These are phyloP conservation scores for Mucor circinelloides DNA, from an alignment of 371 early-diverging fungal species.

Conservation along the genomic window DNA sequence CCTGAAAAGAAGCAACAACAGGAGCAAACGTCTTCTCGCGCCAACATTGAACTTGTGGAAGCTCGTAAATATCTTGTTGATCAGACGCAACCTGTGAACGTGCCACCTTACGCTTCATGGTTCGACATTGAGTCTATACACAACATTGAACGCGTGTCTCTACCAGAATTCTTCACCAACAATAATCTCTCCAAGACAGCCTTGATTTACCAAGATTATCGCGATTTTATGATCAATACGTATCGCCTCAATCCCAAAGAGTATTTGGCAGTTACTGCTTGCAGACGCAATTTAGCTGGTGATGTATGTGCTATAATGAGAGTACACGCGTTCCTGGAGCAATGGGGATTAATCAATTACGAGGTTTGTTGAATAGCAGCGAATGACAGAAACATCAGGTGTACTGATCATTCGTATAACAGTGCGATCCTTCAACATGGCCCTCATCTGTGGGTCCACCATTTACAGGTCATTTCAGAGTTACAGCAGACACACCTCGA, in stretches of 20 bases:
- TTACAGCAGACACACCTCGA: constrained; percentile 95
- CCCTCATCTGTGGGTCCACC: constrained; percentile 95
- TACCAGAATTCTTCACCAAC: constrained; percentile 96
- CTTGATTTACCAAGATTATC: constrained; percentile 90
- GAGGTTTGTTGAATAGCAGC: constrained; percentile 61
- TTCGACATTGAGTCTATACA: constrained; percentile 85
- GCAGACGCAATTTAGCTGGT: constrained; percentile 92
- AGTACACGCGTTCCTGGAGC: constrained; percentile 97
- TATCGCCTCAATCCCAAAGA: constrained; percentile 94
- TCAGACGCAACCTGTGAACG: constrained; percentile 75
- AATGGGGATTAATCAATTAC: constrained; percentile 99
- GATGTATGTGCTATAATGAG: constrained; percentile 98
- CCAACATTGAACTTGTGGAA: constrained; percentile 67
- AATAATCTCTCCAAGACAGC: constrained; percentile 93
- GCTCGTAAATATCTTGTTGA: constrained; percentile 71
- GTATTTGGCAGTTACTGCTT: constrained; percentile 96
- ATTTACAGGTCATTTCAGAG: constrained; percentile 94
- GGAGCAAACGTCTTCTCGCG: constrained; percentile 17
- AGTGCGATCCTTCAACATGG: constrained; percentile 89
- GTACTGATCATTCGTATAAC: not conserved
- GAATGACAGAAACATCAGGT: not conserved
- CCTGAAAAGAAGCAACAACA: not conserved
- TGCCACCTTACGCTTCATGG: constrained; percentile 94
- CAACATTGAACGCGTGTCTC: constrained; percentile 87
- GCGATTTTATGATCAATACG: constrained; percentile 97